phyloP scores from a whole-genome alignment of 257 asterid species.

The Sherardia arvensis region DNA sequence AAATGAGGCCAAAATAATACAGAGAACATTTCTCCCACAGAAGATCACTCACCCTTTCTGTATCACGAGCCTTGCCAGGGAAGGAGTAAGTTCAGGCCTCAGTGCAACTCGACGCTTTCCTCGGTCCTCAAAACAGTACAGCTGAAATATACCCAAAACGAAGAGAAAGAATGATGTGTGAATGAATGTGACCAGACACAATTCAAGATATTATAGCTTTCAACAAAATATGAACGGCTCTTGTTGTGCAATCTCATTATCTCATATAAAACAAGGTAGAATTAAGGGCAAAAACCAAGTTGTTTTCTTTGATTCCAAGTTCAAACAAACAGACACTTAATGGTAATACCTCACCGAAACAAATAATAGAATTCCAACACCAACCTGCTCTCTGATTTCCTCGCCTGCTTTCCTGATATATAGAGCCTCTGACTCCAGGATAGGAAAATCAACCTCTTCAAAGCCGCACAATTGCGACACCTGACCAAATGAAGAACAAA shows the following conservation, averaged over 20 bases:
- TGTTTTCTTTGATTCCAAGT: background rate
- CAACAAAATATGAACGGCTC: too few relatives aligned
- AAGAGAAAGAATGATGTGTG: constrained; percentile 2
- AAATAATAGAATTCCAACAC: background rate
- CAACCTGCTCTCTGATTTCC: constrained; percentile 93
- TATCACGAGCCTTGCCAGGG: constrained; percentile 91
- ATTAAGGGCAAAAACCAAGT: too few relatives aligned
- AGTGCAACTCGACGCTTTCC: constrained; percentile 93
- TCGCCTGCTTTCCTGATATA: constrained; percentile 96
- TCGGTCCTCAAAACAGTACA: constrained; percentile 94
- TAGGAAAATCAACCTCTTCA: constrained; percentile 97
- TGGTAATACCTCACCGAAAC: background rate
- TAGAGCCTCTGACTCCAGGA: constrained; percentile 86
- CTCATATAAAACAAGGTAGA: too few relatives aligned
- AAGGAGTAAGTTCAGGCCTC: constrained; percentile 99
- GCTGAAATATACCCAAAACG: constrained; percentile 33
- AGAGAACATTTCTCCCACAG: background rate
- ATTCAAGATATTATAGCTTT: background rate
- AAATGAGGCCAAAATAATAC: background rate
- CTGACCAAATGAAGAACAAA: constrained; percentile 21
- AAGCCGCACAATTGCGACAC: constrained; percentile 69
- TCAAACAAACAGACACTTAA: background rate
- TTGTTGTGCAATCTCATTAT: background rate
- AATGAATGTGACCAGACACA: background rate
- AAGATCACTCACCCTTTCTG: constrained; percentile 68